Evolutionary conservation across 495 filamentous ascomycete genomes (phyloP).

Genomic region (Xylaria nigripes): DNA sequence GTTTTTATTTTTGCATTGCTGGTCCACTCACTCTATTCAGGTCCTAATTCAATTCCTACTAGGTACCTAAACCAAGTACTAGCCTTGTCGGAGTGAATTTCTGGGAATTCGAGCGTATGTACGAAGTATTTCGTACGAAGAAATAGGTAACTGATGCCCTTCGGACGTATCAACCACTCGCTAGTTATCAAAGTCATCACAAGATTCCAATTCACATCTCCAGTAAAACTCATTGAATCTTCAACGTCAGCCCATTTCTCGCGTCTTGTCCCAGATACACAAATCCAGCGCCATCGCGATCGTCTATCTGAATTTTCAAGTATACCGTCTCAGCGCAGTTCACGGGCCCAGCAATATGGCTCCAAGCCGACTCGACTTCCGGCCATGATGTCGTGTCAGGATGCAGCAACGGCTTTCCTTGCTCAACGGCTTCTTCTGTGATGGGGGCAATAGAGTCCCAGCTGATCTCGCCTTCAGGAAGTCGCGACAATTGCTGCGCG

Average conservation of each 20-base stretch:
- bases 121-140: too few relatives aligned
- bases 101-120: too few relatives aligned
- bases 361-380: conserved; percentile 1
- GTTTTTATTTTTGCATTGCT: too few relatives aligned
- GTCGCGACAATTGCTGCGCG: conserved; percentile 19
- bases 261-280: conserved; percentile 19
- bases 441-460: background rate
- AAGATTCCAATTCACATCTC: background rate
- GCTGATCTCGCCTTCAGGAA: conserved; percentile 18
- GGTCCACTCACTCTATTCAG: too few relatives aligned
- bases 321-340: conserved; percentile 16
- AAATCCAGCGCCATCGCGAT: conserved; percentile 12
- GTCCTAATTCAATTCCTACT: too few relatives aligned
- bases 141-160: too few relatives aligned
- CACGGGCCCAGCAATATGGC: conserved; percentile 12
- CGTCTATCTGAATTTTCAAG: conserved; percentile 9
- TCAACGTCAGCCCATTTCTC: conserved; percentile 12
- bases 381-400: conserved; percentile 22
- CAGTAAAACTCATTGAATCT: background rate
- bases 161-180: background rate
- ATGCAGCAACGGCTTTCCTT: conserved; percentile 5
- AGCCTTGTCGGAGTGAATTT: too few relatives aligned
- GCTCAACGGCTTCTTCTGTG: background rate
- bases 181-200: background rate
- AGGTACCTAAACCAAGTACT: too few relatives aligned